Conservation (phyloP, 2,329 filamentous ascomycete genomes). For the Trichoderma sp. region DNA sequence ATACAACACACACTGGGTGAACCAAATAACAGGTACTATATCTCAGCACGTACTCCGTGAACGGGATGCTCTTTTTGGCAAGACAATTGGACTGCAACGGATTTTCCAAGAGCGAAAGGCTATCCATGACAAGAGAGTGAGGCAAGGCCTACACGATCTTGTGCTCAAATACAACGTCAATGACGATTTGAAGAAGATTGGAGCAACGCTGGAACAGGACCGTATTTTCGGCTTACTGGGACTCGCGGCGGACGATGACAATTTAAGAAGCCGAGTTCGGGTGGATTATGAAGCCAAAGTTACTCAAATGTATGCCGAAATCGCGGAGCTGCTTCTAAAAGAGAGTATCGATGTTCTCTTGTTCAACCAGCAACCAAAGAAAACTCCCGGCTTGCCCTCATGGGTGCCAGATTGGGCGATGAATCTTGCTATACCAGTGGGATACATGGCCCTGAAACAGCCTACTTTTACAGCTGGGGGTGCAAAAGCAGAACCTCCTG, state of each 20-base stretch:
- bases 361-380: slow-evolving; percentile 31
- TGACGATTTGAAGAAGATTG: slow-evolving; percentile 25
- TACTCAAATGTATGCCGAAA: slow-evolving; percentile 23
- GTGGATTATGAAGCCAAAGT: slow-evolving; percentile 21
- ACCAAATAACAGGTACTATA: slow-evolving; percentile 8
- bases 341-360: slow-evolving; percentile 30
- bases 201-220: slow-evolving; percentile 30
- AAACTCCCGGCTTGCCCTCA: slow-evolving; percentile 27
- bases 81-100: slow-evolving; percentile 25
- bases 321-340: slow-evolving; percentile 25
- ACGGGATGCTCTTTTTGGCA: slow-evolving; percentile 25
- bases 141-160: slow-evolving; percentile 28
- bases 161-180: slow-evolving; percentile 33
- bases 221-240: slow-evolving; percentile 34
- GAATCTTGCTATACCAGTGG: slow-evolving; percentile 27
- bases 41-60: slow-evolving; percentile 20
- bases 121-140: slow-evolving; percentile 26
- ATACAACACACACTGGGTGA: slow-evolving; percentile 32
- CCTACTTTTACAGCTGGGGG: slow-evolving; percentile 29
- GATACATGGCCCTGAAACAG: slow-evolving; percentile 26
- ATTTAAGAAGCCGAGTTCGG: slow-evolving; percentile 13
- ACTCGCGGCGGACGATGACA: slow-evolving; percentile 27
- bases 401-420: slow-evolving; percentile 38
- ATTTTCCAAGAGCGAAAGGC: slow-evolving; percentile 32
- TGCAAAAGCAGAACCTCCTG: neutral